A percentile compares a stretch with the other conserved stretches of the same genome.
These are phyloP conservation scores for Mortierella sp. DNA, from an alignment of 371 early-diverging fungal genomes.

Conservation along the genomic window DNA sequence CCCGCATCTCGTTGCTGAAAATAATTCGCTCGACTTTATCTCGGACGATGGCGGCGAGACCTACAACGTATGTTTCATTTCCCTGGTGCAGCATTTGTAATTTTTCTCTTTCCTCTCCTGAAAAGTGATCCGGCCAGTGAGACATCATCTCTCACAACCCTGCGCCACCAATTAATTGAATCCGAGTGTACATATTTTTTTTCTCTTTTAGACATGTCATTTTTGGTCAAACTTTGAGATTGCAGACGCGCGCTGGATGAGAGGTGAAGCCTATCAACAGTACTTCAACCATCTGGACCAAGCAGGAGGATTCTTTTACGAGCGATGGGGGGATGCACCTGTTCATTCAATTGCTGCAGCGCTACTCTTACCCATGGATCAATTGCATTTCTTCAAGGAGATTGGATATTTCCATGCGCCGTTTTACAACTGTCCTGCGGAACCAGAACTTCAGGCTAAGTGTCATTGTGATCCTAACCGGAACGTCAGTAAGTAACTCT, in stretches of 20 bases:
- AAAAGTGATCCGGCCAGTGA: neutral
- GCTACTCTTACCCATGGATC: constrained; percentile 72
- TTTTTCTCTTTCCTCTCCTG: neutral
- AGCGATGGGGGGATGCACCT: constrained; percentile 98
- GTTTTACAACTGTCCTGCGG: constrained; percentile 76
- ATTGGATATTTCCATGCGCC: constrained; percentile 84
- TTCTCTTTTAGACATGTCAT: constrained; percentile 71
- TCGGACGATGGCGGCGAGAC: constrained; percentile 47
- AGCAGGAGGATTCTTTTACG: constrained; percentile 95
- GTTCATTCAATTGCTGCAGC: constrained; percentile 90
- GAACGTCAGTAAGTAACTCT: constrained; percentile 62
- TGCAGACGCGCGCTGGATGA: constrained; percentile 86
- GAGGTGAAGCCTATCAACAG: constrained; percentile 75
- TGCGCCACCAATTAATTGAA: neutral
- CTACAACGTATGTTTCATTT: constrained; percentile 41
- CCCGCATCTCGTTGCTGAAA: constrained; percentile 58
- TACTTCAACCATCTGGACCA: constrained; percentile 90
- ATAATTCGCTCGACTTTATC: constrained; percentile 61
- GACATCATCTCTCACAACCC: neutral
- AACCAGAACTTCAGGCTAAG: constrained; percentile 65
- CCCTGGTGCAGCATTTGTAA: neutral
- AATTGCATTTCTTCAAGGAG: constrained; percentile 93
- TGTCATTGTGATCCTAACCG: constrained; percentile 76
- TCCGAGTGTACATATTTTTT: neutral
- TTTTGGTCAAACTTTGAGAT: constrained; percentile 99